Percentiles rank a stretch among this genome's conserved stretches.
These are phyloP conservation scores for Fusarium odoratissimum DNA, from an alignment of 2,329 filamentous ascomycete genomes.

Conservation along the genomic window DNA sequence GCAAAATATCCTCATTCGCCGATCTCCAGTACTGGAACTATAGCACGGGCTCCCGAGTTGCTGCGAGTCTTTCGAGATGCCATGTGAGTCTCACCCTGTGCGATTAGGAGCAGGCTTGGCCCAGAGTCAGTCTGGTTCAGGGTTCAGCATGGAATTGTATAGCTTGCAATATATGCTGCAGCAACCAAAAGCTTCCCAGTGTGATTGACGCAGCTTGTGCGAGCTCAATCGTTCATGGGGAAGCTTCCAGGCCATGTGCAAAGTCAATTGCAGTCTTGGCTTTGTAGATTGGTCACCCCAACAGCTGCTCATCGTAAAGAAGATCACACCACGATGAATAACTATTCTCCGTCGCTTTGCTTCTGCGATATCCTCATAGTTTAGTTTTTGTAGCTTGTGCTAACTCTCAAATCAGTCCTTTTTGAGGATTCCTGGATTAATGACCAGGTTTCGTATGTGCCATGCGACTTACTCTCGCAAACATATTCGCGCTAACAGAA, in stretches of 20 bases:
- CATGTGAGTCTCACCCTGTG: slow-evolving; percentile 50
- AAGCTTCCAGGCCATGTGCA: slow-evolving; percentile 10
- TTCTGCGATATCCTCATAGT: slow-evolving; percentile 6
- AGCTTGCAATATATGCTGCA: slow-evolving; percentile 18
- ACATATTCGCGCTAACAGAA: slow-evolving; percentile 37
- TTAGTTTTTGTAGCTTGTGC: slow-evolving; percentile 19
- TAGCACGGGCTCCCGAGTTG: slow-evolving; percentile 40
- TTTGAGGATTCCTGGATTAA: slow-evolving; percentile 55
- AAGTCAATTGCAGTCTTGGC: slow-evolving; percentile 40
- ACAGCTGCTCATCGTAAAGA: neutral
- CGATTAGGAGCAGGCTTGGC: slow-evolving; percentile 16
- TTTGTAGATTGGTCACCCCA: slow-evolving; percentile 20
- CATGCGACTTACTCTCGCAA: slow-evolving; percentile 3
- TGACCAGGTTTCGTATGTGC: slow-evolving; percentile 52
- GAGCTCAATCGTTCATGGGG: slow-evolving; percentile 2
- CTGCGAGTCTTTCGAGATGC: slow-evolving; percentile 50
- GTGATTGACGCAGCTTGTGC: slow-evolving; percentile 10
- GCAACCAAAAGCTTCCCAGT: slow-evolving; percentile 15
- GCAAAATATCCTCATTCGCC: slow-evolving; percentile 22
- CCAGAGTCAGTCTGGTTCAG: slow-evolving; percentile 4
- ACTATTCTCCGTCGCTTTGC: slow-evolving; percentile 6
- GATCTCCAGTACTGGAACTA: slow-evolving; percentile 33
- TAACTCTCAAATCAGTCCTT: slow-evolving; percentile 49
- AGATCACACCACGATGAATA: slow-evolving; percentile 3
- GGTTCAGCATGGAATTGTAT: slow-evolving; percentile 8